A percentile compares a stretch with the other conserved stretches of the same genome.
These are phyloP conservation scores for Colletotrichum paranaense DNA, from an alignment of 2,329 filamentous ascomycete species.

Conservation along the genomic window DNA sequence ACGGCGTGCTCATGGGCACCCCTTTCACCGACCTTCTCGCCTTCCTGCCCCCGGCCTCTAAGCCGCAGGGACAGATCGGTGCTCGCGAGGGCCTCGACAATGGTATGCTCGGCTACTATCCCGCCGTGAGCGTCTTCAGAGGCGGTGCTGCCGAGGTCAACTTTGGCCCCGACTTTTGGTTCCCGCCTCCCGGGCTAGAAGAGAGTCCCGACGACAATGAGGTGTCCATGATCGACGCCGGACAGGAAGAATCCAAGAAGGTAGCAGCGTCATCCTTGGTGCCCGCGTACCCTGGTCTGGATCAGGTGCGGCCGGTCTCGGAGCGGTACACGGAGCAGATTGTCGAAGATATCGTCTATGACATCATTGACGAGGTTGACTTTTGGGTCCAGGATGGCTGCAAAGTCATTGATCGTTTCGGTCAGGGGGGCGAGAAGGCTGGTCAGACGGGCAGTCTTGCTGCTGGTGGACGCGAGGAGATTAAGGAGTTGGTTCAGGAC, in stretches of 20 bases:
- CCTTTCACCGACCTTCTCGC: slow-evolving; percentile 89
- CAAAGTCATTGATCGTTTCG: slow-evolving; percentile 59
- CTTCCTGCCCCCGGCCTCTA: slow-evolving; percentile 91
- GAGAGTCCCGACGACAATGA: slow-evolving; percentile 56
- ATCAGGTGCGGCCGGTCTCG: slow-evolving; percentile 69
- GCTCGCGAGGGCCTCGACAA: slow-evolving; percentile 92
- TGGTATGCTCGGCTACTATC: slow-evolving; percentile 95
- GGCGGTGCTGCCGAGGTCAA: slow-evolving; percentile 93
- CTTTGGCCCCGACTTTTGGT: slow-evolving; percentile 95
- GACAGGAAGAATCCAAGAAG: slow-evolving; percentile 24
- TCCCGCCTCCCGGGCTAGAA: slow-evolving; percentile 72
- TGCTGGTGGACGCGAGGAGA: slow-evolving; percentile 62
- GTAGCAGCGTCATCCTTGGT: no score
- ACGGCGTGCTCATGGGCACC: slow-evolving; percentile 86
- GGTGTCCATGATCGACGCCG: slow-evolving; percentile 55
- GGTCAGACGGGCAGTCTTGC: slow-evolving; percentile 54
- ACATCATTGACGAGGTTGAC: slow-evolving; percentile 94
- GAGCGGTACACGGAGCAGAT: slow-evolving; percentile 94
- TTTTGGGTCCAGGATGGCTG: slow-evolving; percentile 81
- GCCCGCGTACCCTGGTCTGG: slow-evolving; percentile 32
- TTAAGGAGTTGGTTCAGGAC: slow-evolving; percentile 74
- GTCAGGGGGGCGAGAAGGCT: slow-evolving; percentile 47
- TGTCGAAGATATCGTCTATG: slow-evolving; percentile 91
- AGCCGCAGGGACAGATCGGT: slow-evolving; percentile 76
- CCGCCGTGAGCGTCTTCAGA: slow-evolving; percentile 90